Evolutionary conservation across 306 rosid genomes (phyloP).

Genomic region (Oemleria cerasiformis): DNA sequence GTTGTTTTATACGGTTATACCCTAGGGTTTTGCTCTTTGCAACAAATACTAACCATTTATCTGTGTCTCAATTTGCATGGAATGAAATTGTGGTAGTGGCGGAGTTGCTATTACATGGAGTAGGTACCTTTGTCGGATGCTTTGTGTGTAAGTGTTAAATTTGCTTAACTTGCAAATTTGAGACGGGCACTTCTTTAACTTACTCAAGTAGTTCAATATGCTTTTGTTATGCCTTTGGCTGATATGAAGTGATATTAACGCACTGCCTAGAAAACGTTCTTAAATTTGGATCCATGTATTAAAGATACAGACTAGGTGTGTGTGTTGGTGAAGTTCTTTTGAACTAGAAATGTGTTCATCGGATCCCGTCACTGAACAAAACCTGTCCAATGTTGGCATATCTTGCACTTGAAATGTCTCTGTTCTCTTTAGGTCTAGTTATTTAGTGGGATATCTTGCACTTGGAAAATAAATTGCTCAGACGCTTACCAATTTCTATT

Average conservation of each 20-base stretch:
- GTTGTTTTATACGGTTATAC: neutral
- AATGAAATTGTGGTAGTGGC: constrained; percentile 11
- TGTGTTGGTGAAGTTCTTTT: neutral
- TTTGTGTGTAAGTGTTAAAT: constrained; percentile 6
- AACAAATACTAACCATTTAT: constrained; percentile 10
- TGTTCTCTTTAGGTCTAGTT: neutral
- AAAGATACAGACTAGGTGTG: neutral
- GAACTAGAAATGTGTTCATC: neutral
- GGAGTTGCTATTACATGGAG: constrained; percentile 8
- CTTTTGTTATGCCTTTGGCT: neutral
- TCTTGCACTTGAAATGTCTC: neutral
- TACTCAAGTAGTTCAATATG: neutral
- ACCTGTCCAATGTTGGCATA: neutral
- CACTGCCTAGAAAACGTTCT: neutral
- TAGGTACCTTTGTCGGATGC: neutral
- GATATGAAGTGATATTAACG: neutral
- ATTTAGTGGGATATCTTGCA: neutral
- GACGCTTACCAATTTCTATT: neutral
- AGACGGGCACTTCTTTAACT: neutral
- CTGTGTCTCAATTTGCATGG: constrained; percentile 9
- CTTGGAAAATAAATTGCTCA: neutral
- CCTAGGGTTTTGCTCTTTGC: neutral
- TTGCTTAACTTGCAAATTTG: neutral
- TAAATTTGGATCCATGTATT: neutral
- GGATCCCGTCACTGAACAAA: neutral